Evolutionary conservation across 306 rosid genomes (phyloP), one percentile per base, ranked within the genome.

Genomic region (Lathyrus aphaca): DNA sequence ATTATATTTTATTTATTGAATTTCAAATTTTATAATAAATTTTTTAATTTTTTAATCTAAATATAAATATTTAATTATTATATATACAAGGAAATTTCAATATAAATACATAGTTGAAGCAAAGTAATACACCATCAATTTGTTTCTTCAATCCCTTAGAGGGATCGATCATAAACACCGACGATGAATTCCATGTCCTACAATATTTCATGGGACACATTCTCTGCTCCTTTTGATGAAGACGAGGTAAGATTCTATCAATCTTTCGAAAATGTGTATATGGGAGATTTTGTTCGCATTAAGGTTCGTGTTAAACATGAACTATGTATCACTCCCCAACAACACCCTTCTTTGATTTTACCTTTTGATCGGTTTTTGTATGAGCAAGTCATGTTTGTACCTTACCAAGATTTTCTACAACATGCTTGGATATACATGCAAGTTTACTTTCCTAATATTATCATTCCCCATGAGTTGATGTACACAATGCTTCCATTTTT

Each of bases 221-320:
- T 1, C 5, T 3, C 0, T 4, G 45, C 12, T 6, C 59, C 30
- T 5, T 4, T 66, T 0, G 15, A 16, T 29, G 59, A 60, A 8
- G 2, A 18, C 0, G 76, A 60, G 4, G 11, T 60, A 12, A 56
- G 29, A n/a, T 3, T 5, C 21, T 32, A n/a, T 2, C 17, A 19
- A 18, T 1, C 51, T 10, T 44, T 71, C 0, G 6, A 11, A 44
- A 37, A 43, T 45, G 39, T 1, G 0, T 4, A 18, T 8, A 0
- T 0, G 6, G 76, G 69, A 1, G 69, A 72, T 48, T 61, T 4
- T 61, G 27, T 72, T 1, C 16, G 23, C 17, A 35, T 72, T 37
- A 46, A 60, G 60, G 16, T 61, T n/a, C 16, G 14, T 46, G 17
- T 61, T 19, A 60, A 3, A 25, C 27, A 60, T 2, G 60, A 46